phyloP scores from a whole-genome alignment of 1,284 basidiomycete species.

The Trichosporon faecale region DNA sequence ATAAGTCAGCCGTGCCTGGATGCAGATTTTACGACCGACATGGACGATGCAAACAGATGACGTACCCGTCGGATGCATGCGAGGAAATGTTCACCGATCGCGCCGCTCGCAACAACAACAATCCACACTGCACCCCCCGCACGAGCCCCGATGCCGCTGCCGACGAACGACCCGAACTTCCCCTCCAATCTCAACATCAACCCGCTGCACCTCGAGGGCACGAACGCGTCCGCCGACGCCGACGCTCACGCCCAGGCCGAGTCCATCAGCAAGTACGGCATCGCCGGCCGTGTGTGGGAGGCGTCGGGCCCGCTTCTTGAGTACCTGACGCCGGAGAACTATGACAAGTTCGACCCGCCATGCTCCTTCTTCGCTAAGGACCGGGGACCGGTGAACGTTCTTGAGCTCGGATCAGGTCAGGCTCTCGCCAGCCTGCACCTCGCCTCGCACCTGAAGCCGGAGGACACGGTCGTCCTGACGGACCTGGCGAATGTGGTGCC shows the following conservation, averaged over 20 bases:
- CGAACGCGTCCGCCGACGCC: conserved; percentile 14
- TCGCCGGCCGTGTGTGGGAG: conserved; percentile 51
- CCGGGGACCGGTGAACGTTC: conserved; percentile 24
- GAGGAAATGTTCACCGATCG: not conserved
- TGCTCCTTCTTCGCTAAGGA: conserved; percentile 36
- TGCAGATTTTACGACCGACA: not conserved
- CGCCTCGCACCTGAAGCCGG: conserved; percentile 27
- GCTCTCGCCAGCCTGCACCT: conserved; percentile 45
- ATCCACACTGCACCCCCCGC: too few species aligned
- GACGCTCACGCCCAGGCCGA: conserved; percentile 32
- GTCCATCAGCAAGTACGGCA: conserved; percentile 46
- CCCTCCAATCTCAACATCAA: conserved; percentile 46
- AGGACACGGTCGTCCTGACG: conserved; percentile 40
- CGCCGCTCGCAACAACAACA: not conserved
- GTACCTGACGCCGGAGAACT: conserved; percentile 38
- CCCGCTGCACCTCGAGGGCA: conserved; percentile 30
- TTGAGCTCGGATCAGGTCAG: conserved; percentile 50
- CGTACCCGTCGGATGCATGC: not conserved
- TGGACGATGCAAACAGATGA: not conserved
- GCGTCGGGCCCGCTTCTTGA: conserved; percentile 39
- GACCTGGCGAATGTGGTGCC: conserved; percentile 48
- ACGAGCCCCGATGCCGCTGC: conserved; percentile 2
- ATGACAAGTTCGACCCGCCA: conserved; percentile 34
- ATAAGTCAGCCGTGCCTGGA: not conserved
- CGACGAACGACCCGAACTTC: conserved; percentile 46